These are phyloP conservation scores for Flaveria linearis DNA, from an alignment of 129 eudicot genomes.

Conservation along the genomic window DNA sequence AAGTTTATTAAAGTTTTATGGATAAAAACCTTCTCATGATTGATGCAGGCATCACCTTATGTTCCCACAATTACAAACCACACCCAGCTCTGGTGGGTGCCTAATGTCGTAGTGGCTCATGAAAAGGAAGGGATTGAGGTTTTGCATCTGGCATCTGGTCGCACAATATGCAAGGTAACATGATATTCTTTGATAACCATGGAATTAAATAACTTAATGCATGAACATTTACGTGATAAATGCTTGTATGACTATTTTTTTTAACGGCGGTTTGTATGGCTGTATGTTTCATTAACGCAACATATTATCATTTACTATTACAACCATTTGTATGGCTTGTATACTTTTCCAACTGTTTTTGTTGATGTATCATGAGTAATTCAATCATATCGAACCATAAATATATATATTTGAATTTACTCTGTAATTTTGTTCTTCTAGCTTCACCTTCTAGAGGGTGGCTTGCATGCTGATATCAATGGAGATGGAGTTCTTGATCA, in stretches of 20 bases:
- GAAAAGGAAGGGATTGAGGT: conserved; percentile 98
- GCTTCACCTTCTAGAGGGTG: conserved; percentile 99
- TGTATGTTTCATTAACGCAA: no score
- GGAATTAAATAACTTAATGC: neutral
- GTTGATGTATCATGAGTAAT: neutral
- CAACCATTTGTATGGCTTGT: neutral
- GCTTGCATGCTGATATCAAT: conserved; percentile 95
- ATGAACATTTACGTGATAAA: no score
- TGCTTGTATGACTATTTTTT: no score
- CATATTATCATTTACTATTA: no score
- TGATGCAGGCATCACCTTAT: conserved; percentile 60
- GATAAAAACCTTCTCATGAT: neutral
- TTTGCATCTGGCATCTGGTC: conserved; percentile 95
- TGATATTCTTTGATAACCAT: neutral
- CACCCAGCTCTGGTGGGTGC: conserved; percentile 98
- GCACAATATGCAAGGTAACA: conserved; percentile 88
- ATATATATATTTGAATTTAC: conserved; percentile 2
- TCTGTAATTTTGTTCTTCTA: conserved; percentile 29
- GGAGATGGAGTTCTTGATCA: conserved; percentile 99
- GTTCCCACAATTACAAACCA: conserved; percentile 92
- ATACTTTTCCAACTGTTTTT: neutral
- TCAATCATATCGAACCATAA: neutral
- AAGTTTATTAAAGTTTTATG: conserved; percentile 21
- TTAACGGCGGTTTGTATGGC: no score
- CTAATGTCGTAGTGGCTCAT: conserved; percentile 96